Evolutionary conservation across 176 grass and related monocot species (phyloP).

Genomic region (Phyllostachys edulis): DNA sequence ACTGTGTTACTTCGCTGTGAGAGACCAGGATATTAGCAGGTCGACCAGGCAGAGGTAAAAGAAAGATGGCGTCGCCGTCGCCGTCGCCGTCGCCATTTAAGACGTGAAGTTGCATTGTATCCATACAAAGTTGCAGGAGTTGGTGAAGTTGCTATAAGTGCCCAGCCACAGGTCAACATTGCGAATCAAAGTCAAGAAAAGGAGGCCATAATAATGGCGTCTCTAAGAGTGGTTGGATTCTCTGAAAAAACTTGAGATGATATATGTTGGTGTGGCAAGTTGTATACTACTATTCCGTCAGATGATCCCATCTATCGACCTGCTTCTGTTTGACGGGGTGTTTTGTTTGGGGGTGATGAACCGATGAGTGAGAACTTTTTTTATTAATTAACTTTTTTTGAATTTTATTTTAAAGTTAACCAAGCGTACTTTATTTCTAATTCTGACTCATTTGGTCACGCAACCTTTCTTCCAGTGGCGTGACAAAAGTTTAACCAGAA

Average conservation of each 20-base stretch:
- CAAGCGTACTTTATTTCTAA: too few species aligned
- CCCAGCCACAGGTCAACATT: not conserved
- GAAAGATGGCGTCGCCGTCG: not conserved
- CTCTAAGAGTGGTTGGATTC: not conserved
- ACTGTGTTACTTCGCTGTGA: not conserved
- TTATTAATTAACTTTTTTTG: too few species aligned
- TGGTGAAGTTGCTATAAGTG: not conserved
- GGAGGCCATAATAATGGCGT: not conserved
- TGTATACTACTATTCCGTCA: not conserved
- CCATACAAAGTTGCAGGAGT: not conserved
- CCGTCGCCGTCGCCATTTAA: too few species aligned
- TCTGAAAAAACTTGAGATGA: not conserved
- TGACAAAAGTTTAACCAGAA: too few species aligned
- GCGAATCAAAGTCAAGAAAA: not conserved
- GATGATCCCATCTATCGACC: not conserved
- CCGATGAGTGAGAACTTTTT: too few species aligned
- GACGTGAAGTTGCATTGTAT: not conserved
- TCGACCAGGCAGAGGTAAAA: not conserved
- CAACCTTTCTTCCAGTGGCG: too few species aligned
- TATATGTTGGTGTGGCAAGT: not conserved
- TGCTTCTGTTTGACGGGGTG: not conserved
- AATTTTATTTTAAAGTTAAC: too few species aligned
- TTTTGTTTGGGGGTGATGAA: too few species aligned
- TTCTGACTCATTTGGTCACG: too few species aligned
- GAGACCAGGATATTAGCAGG: not conserved